phyloP scores from a whole-genome alignment of 23 red algal genomes.

The Gracilaria domingensis region DNA sequence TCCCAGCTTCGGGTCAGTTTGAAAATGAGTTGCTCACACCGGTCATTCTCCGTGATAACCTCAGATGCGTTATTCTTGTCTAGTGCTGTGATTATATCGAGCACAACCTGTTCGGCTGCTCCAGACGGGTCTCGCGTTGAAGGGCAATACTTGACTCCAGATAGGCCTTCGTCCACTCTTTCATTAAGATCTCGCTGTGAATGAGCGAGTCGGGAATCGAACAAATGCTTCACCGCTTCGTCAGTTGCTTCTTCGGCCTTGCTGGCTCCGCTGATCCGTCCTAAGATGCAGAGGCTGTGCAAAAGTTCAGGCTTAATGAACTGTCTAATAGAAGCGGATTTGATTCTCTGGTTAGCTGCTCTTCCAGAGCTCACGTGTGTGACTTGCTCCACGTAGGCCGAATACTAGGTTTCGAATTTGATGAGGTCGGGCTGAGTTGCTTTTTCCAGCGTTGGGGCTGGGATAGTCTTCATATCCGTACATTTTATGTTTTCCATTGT shows the following conservation, averaged over 20 bases:
- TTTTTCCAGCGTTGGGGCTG: neutral
- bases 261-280: neutral
- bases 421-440: constrained; percentile 14
- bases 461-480: constrained; percentile 21
- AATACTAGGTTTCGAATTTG: neutral
- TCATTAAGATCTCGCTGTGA: constrained; percentile 5
- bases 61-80: no score
- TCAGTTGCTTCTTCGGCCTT: constrained; percentile 23
- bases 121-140: neutral
- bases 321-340: constrained; percentile 1
- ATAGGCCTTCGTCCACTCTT: neutral
- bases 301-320: neutral
- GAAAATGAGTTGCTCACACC: no score
- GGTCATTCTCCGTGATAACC: no score
- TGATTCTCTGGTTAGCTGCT: neutral
- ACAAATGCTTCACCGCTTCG: constrained; percentile 11
- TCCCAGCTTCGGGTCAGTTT: neutral
- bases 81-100: no score
- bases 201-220: neutral
- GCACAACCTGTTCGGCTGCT: neutral
- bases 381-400: neutral
- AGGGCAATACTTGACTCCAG: neutral
- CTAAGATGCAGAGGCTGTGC: neutral
- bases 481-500: no score
- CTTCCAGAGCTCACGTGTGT: neutral